A percentile compares a stretch with the other conserved stretches of the same genome.
Evolutionary conservation across 2,329 filamentous ascomycete genomes (phyloP).

Genomic region (Dothiorella sarmentorum): DNA sequence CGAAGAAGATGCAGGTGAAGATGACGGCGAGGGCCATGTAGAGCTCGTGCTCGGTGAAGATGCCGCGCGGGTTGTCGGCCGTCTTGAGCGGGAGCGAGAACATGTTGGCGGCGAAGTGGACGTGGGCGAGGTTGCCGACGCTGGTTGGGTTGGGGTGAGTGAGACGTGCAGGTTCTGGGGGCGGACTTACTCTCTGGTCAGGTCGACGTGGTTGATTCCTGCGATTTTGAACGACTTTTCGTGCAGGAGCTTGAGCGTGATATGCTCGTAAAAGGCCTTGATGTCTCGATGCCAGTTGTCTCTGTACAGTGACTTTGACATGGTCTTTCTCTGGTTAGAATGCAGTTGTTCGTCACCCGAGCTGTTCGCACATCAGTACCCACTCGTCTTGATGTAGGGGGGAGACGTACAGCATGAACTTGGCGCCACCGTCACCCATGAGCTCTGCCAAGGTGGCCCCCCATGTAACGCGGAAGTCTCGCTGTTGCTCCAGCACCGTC

Average conservation of each 20-base stretch:
- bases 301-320: constrained; percentile 53
- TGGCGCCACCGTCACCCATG: constrained; percentile 53
- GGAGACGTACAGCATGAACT: constrained; percentile 51
- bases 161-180: background rate
- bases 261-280: constrained; percentile 64
- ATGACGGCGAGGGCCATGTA: constrained; percentile 62
- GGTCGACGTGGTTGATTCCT: constrained; percentile 60
- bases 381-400: too few species aligned
- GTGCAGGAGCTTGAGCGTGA: constrained; percentile 57
- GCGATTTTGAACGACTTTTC: constrained; percentile 62
- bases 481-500: constrained; percentile 55
- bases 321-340: constrained; percentile 30
- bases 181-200: constrained; percentile 56
- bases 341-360: constrained; percentile 30
- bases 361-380: background rate
- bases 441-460: constrained; percentile 56
- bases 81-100: constrained; percentile 57
- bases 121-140: constrained; percentile 52
- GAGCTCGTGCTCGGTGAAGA: constrained; percentile 57
- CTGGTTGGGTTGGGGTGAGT: constrained; percentile 18
- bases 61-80: constrained; percentile 47
- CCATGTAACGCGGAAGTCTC: constrained; percentile 63
- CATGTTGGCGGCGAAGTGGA: constrained; percentile 54
- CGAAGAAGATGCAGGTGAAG: constrained; percentile 63
- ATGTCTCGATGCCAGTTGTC: constrained; percentile 61